These are phyloP conservation scores for Trifolium fragiferum DNA, from an alignment of 306 rosid species.

Conservation along the genomic window DNA sequence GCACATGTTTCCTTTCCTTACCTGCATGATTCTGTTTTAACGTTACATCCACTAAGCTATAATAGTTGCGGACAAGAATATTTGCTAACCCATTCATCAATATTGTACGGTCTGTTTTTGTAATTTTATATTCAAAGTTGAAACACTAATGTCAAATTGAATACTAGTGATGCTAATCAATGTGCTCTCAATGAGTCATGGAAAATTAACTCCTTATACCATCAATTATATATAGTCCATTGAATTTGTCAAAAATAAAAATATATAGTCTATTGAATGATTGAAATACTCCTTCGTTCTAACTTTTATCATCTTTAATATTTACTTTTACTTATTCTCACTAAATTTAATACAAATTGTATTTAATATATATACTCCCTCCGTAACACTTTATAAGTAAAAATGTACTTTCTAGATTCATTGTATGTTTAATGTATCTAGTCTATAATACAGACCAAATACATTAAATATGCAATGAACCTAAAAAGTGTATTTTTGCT, in stretches of 20 bases:
- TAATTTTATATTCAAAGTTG: background rate
- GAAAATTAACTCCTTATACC: constrained; percentile 40
- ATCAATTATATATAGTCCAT: constrained; percentile 33
- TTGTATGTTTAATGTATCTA: too few relatives aligned
- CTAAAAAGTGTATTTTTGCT: too few relatives aligned
- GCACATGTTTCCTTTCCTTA: constrained; percentile 44
- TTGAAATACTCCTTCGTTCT: too few relatives aligned
- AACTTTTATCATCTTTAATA: too few relatives aligned
- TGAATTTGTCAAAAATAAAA: too few relatives aligned
- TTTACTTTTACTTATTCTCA: too few relatives aligned
- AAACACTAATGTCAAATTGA: constrained; percentile 25
- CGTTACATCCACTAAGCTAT: constrained; percentile 46
- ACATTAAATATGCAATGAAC: too few relatives aligned
- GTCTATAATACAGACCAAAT: too few relatives aligned
- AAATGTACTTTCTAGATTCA: too few relatives aligned
- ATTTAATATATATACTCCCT: background rate
- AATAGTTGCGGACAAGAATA: constrained; percentile 46
- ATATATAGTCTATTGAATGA: too few relatives aligned
- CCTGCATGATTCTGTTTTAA: constrained; percentile 34
- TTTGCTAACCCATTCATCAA: constrained; percentile 45
- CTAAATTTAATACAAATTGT: too few relatives aligned
- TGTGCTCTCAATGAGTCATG: constrained; percentile 45
- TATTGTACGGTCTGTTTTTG: constrained; percentile 22
- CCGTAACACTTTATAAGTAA: too few relatives aligned
- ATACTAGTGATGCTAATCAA: constrained; percentile 31